These are phyloP conservation scores for Claviceps capensis DNA, from an alignment of 2,329 filamentous ascomycete species.

Conservation along the genomic window DNA sequence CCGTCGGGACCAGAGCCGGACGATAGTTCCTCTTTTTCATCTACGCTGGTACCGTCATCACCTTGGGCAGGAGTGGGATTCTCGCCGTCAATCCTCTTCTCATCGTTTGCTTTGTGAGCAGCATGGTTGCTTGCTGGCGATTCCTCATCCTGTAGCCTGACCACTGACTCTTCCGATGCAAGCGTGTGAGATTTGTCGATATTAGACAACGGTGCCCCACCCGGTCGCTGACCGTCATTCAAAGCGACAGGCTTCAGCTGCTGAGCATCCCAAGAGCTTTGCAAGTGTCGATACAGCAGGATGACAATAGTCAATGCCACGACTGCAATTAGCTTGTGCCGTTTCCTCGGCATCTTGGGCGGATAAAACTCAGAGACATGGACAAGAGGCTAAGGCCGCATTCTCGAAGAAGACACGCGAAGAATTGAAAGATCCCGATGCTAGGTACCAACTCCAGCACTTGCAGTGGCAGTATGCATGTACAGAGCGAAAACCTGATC, in stretches of 20 bases:
- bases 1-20: neutral
- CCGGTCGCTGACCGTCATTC: slow-evolving; percentile 1
- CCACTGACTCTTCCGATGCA: neutral
- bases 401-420: neutral
- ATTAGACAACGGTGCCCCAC: neutral
- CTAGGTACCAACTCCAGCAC: neutral
- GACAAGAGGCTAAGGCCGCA: neutral
- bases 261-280: slow-evolving; percentile 24
- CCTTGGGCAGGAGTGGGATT: neutral
- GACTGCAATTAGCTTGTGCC: slow-evolving; percentile 47
- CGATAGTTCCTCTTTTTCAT: neutral
- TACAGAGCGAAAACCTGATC: neutral
- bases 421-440: neutral
- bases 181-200: neutral
- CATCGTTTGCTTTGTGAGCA: too few relatives aligned
- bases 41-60: neutral
- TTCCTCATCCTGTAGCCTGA: neutral
- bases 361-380: neutral
- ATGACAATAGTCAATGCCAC: slow-evolving; percentile 41
- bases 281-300: slow-evolving; percentile 35
- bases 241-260: neutral
- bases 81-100: neutral
- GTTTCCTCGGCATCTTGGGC: slow-evolving; percentile 40
- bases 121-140: too few relatives aligned
- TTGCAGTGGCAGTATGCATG: neutral